Conservation (phyloP, 2,329 filamentous ascomycete species). For the Hypomyces rosellus region DNA sequence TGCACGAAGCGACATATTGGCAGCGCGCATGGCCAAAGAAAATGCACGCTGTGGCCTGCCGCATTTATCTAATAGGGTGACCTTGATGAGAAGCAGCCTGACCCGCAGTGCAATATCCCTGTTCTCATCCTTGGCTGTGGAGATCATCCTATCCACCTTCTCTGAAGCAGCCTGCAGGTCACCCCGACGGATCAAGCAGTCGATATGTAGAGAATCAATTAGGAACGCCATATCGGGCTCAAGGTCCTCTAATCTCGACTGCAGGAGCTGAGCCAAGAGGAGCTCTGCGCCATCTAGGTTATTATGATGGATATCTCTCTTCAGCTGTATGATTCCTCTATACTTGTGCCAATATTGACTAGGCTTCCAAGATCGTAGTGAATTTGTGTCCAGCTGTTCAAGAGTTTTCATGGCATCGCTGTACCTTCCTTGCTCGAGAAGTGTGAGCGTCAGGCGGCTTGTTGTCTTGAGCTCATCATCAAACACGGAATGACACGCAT, state of each 20-base stretch:
- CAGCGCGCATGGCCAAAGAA: conserved; percentile 68
- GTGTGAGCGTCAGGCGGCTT: conserved; percentile 57
- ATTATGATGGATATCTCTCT: conserved; percentile 52
- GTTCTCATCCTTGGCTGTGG: conserved; percentile 37
- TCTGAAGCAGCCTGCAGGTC: conserved; percentile 42
- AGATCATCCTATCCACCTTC: conserved; percentile 41
- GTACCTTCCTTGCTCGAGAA: conserved; percentile 63
- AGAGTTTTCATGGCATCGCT: conserved; percentile 51
- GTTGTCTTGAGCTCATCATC: conserved; percentile 74
- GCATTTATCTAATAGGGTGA: conserved; percentile 59
- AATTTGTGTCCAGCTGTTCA: conserved; percentile 47
- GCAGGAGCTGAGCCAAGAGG: conserved; percentile 46
- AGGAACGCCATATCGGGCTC: conserved; percentile 47
- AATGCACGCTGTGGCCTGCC: conserved; percentile 70
- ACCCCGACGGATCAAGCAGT: conserved; percentile 43
- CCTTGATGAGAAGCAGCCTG: conserved; percentile 66
- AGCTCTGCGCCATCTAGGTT: conserved; percentile 46
- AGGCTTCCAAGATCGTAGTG: conserved; percentile 67
- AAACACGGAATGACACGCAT: conserved; percentile 51
- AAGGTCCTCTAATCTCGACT: conserved; percentile 43
- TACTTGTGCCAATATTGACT: conserved; percentile 68
- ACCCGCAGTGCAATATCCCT: conserved; percentile 59
- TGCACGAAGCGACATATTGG: conserved; percentile 64
- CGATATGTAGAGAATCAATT: conserved; percentile 47
- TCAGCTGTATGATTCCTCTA: conserved; percentile 59